These are phyloP conservation scores for Tetracladium maxilliforme DNA, from an alignment of 2,329 filamentous ascomycete genomes.

Conservation along the genomic window DNA sequence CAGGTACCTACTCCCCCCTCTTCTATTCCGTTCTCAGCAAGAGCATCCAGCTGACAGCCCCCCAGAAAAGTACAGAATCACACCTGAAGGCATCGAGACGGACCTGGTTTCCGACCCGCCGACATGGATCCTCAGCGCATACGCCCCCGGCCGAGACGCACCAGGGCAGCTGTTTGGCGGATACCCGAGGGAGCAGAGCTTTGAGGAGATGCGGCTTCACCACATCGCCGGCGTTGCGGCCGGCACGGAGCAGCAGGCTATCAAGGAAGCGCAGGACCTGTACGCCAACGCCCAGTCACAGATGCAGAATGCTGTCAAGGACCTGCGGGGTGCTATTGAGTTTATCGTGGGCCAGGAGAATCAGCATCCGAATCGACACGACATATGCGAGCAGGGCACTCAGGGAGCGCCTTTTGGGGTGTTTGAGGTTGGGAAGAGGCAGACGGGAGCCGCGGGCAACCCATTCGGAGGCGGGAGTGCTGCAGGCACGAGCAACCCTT, in stretches of 20 bases:
- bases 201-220: conserved; percentile 74
- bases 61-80: conserved; percentile 31
- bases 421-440: conserved; percentile 12
- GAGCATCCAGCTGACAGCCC: no score
- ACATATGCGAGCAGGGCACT: conserved; percentile 39
- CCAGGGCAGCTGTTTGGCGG: conserved; percentile 79
- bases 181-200: conserved; percentile 64
- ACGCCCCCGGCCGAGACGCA: conserved; percentile 62
- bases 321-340: conserved; percentile 57
- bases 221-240: conserved; percentile 51
- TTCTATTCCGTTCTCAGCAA: conserved; percentile 11
- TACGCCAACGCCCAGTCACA: conserved; percentile 46
- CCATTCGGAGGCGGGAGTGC: no score
- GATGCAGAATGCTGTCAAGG: conserved; percentile 53
- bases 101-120: conserved; percentile 62
- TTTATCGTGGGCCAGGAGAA: conserved; percentile 53
- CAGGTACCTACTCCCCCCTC: neutral
- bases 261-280: conserved; percentile 24
- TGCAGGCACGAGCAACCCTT: no score
- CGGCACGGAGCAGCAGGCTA: no score
- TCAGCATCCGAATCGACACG: conserved; percentile 61
- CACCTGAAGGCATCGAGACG: conserved; percentile 39
- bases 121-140: conserved; percentile 75
- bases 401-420: conserved; percentile 2
- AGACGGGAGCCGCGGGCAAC: conserved; percentile 11